Conservation (phyloP, 2,329 filamentous ascomycete genomes). For the Pseudogymnoascus verrucosus region DNA sequence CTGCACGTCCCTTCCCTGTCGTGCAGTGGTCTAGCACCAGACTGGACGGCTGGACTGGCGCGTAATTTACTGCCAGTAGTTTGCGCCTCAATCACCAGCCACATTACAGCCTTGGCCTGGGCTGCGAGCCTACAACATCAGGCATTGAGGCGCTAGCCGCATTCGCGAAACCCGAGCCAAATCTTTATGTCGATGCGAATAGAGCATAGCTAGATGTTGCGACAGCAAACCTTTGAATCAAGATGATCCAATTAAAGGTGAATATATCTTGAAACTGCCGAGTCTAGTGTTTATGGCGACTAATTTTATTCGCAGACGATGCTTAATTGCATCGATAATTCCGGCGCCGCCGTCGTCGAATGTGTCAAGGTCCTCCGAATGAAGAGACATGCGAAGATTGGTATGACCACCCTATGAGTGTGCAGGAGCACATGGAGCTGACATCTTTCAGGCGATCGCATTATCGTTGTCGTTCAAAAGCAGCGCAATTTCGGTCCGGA, state of each 20-base stretch:
- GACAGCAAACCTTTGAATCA: constrained; percentile 30
- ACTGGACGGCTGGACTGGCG: not conserved
- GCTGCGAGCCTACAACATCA: not conserved
- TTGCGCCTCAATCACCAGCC: not conserved
- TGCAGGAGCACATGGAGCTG: constrained; percentile 9
- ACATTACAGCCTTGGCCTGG: not conserved
- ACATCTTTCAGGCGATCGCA: constrained; percentile 69
- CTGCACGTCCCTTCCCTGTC: not conserved
- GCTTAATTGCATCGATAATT: constrained; percentile 99
- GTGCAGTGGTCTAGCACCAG: not conserved
- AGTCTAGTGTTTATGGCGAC: not conserved
- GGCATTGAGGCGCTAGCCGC: not conserved
- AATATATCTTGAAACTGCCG: not conserved
- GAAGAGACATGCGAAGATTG: constrained; percentile 81
- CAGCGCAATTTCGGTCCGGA: constrained; percentile 72
- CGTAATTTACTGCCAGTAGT: not conserved
- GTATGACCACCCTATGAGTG: constrained; percentile 41
- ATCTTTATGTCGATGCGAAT: not conserved
- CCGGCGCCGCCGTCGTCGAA: constrained; percentile 92
- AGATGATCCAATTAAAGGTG: constrained; percentile 90
- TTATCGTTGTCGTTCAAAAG: constrained; percentile 96
- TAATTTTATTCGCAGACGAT: constrained; percentile 57
- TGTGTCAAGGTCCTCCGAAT: constrained; percentile 89
- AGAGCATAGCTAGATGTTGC: not conserved
- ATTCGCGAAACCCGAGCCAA: constrained; percentile 2